Evolutionary conservation across 805 yeast species (phyloP), one percentile per base, ranked within the genome.

Genomic region (Metschnikowia drakensbergensis): DNA sequence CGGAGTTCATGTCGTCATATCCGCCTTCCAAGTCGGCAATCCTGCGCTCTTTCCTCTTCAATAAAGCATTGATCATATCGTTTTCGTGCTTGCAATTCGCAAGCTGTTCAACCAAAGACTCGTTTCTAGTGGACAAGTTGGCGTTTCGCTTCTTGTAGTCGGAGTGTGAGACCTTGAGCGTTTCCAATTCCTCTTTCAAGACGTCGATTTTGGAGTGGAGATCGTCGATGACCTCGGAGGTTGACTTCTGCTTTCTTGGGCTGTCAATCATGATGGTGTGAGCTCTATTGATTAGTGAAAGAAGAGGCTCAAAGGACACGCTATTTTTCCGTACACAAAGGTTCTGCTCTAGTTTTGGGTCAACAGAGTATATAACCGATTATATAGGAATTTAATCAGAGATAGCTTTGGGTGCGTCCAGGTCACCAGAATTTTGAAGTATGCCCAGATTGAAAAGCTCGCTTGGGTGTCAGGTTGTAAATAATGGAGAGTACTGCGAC

Each of bases 11-110:
- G 23, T 77, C 81, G 46, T 74, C 73, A 48, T 77, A 64, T 54
- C 80, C 81, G 36, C 66, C 69, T 62, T 88, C 96, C 57, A 87
- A 66, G 54, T 85, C 92, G 29, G 69, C 58, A 26, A 86, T 77
- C 46, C 88, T 71, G 45, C 91, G 73, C 57, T 86, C 89, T 58
- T 86, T 86, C 45, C 95, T 71, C 52, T 77, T 80, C 50, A 88
- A 66, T 53, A 86, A 67, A 1, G 89, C 81, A 58, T 79, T 83
- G 37, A 85, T 72, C 70, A 84, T 84, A 54, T 86, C 90, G 57
- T 84, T 84, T 58, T 88, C 92, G 62, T 86, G 91, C 63, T 84
- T 84, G 34, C 86, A 71, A 53, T 82, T 83, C 29, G 88, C 81
- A 51, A 83, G 65, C 63, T 83, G 86, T 57, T 83, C 88, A 32